phyloP scores from a whole-genome alignment of 1,284 basidiomycete genomes.

The Schizopora paradoxa region DNA sequence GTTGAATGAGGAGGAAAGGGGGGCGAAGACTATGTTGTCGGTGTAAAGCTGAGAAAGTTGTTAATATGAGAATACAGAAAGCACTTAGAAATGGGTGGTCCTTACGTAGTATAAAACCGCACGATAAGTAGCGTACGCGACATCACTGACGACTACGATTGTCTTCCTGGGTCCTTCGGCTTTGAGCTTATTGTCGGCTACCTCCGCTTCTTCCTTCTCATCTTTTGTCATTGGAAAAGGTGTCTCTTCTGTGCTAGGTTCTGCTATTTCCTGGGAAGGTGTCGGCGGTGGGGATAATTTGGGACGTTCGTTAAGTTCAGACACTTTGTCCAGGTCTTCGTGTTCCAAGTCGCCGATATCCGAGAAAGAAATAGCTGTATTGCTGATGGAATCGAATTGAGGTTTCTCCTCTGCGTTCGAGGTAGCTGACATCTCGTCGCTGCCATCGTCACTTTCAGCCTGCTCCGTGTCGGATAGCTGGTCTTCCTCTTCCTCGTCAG shows the following conservation, averaged over 20 bases:
- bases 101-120: slow-evolving; percentile 80
- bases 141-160: slow-evolving; percentile 67
- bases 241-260: neutral
- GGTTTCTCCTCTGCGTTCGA: neutral
- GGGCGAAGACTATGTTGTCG: slow-evolving; percentile 79
- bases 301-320: slow-evolving; percentile 27
- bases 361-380: too few relatives aligned
- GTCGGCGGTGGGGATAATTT: slow-evolving; percentile 33
- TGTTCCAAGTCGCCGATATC: too few relatives aligned
- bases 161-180: slow-evolving; percentile 41
- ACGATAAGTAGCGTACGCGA: slow-evolving; percentile 78
- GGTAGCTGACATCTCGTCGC: neutral
- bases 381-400: too few relatives aligned
- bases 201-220: neutral
- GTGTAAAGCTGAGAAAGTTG: slow-evolving; percentile 66
- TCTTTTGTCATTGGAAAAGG: slow-evolving; percentile 15
- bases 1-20: slow-evolving; percentile 66
- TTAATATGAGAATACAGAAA: slow-evolving; percentile 6
- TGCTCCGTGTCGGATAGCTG: slow-evolving; percentile 24
- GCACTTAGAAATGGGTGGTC: slow-evolving; percentile 3
- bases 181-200: slow-evolving; percentile 4
- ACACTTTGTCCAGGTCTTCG: slow-evolving; percentile 14
- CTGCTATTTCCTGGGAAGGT: slow-evolving; percentile 24
- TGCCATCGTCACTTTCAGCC: slow-evolving; percentile 15
- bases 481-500: slow-evolving; percentile 54